Conservation (phyloP, 129 eudicot genomes). For the Pittosporum tobira region DNA sequence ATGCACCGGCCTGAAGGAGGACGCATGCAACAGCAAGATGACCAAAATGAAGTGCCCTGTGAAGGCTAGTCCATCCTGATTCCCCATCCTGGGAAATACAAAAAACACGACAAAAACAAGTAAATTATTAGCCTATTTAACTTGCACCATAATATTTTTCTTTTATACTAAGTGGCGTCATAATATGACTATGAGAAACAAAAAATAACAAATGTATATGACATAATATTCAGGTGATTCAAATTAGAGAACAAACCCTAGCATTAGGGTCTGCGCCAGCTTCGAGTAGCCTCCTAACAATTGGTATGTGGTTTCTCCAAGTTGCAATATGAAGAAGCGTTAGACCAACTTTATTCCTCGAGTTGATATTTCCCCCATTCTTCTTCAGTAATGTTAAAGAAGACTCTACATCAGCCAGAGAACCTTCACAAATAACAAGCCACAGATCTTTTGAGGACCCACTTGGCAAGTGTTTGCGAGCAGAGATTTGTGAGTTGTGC, state of each 20-base stretch:
- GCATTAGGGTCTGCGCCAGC: slow-evolving; percentile 99
- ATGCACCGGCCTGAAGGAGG: slow-evolving; percentile 79
- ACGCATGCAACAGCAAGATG: slow-evolving; percentile 89
- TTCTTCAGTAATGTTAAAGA: slow-evolving; percentile 66
- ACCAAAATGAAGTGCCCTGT: slow-evolving; percentile 92
- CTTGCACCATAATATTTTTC: too few species aligned
- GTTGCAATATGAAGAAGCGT: slow-evolving; percentile 91
- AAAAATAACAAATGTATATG: too few species aligned
- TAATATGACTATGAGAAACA: not conserved
- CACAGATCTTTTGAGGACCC: slow-evolving; percentile 63
- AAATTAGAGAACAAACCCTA: slow-evolving; percentile 56
- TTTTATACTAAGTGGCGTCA: too few species aligned
- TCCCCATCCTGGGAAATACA: slow-evolving; percentile 71
- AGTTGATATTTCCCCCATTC: slow-evolving; percentile 76
- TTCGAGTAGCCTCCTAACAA: slow-evolving; percentile 71
- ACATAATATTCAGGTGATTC: slow-evolving; percentile 10
- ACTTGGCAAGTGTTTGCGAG: slow-evolving; percentile 33
- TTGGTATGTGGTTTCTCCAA: slow-evolving; percentile 91
- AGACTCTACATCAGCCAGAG: slow-evolving; percentile 65
- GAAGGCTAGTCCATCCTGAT: slow-evolving; percentile 99
- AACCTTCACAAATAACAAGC: slow-evolving; percentile 60
- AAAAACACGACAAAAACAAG: slow-evolving; percentile 3
- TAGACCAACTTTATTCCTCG: slow-evolving; percentile 76
- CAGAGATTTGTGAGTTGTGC: slow-evolving; percentile 44
- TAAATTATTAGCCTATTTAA: too few species aligned